phyloP scores from a whole-genome alignment of 441 rosid species.

The Metrosideros polymorpha region DNA sequence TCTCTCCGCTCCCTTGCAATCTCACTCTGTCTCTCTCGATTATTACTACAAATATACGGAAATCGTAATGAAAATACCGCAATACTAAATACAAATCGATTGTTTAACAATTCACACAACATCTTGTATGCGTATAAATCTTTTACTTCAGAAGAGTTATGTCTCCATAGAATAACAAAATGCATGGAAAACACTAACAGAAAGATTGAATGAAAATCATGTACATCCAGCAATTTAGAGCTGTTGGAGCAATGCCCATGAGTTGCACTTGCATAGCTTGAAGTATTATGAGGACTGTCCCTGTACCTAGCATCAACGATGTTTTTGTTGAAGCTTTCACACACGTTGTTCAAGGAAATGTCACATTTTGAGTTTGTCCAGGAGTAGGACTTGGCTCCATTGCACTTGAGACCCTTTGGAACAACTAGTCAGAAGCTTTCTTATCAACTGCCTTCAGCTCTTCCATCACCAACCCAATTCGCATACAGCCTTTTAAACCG shows the following conservation, averaged over 20 bases:
- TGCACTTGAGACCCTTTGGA: neutral
- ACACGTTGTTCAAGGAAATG: no score
- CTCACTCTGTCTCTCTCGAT: no score
- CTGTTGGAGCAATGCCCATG: neutral
- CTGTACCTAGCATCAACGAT: no score
- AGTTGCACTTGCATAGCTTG: no score
- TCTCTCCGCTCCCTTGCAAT: no score
- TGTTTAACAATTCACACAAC: neutral
- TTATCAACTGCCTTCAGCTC: neutral
- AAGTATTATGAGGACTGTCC: no score
- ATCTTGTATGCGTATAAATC: neutral
- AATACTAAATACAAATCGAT: neutral
- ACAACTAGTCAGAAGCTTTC: neutral
- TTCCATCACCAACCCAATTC: neutral
- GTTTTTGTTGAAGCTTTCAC: no score
- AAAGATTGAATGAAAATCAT: neutral
- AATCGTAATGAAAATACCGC: neutral
- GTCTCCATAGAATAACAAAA: neutral
- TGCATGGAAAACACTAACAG: neutral
- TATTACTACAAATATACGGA: neutral
- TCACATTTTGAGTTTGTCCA: no score
- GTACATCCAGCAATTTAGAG: neutral
- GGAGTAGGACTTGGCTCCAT: no score
- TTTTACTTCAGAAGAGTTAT: neutral
- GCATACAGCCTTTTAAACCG: neutral